These are phyloP conservation scores for Rachicladosporium sp. DNA, from an alignment of 2,329 filamentous ascomycete genomes.

Conservation along the genomic window DNA sequence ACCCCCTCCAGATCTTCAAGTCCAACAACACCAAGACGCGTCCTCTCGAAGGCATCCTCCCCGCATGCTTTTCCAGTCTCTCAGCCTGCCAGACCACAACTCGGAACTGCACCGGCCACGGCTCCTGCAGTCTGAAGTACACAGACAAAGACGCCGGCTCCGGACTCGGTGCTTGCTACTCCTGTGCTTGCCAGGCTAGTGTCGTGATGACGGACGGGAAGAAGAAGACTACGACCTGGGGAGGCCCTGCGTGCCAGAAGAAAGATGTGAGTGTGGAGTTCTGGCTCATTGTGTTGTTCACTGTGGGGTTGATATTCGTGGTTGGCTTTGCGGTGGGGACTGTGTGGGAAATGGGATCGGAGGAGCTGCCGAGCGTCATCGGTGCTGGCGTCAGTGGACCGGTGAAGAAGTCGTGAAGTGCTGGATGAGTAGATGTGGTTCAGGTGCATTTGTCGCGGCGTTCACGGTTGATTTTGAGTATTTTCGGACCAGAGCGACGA, in stretches of 20 bases:
- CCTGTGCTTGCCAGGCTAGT: constrained; percentile 61
- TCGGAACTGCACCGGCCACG: constrained; percentile 70
- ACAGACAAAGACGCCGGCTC: constrained; percentile 27
- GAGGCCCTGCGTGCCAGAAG: constrained; percentile 79
- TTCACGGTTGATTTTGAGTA: too few relatives aligned
- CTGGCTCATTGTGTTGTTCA: constrained; percentile 71
- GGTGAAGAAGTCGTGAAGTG: constrained; percentile 1
- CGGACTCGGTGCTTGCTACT: constrained; percentile 49
- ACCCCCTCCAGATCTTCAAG: constrained; percentile 6
- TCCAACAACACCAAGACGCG: constrained; percentile 23
- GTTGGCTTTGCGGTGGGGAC: constrained; percentile 62
- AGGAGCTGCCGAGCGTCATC: constrained; percentile 85
- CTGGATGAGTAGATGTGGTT: too few relatives aligned
- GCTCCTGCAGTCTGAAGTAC: constrained; percentile 60
- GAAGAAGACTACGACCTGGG: constrained; percentile 62
- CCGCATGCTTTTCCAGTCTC: constrained; percentile 61
- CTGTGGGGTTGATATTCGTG: constrained; percentile 54
- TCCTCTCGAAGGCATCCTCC: constrained; percentile 43
- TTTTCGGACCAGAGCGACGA: too few relatives aligned
- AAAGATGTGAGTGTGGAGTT: constrained; percentile 79
- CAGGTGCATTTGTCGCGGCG: too few relatives aligned
- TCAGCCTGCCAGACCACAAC: constrained; percentile 59
- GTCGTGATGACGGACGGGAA: constrained; percentile 37
- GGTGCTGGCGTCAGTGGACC: constrained; percentile 79
- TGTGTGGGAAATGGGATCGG: constrained; percentile 70